Evolutionary conservation across 192 early-diverging fungal genomes (phyloP), one percentile per base, ranked within the genome.

Genomic region (Blastocladiella britannica): DNA sequence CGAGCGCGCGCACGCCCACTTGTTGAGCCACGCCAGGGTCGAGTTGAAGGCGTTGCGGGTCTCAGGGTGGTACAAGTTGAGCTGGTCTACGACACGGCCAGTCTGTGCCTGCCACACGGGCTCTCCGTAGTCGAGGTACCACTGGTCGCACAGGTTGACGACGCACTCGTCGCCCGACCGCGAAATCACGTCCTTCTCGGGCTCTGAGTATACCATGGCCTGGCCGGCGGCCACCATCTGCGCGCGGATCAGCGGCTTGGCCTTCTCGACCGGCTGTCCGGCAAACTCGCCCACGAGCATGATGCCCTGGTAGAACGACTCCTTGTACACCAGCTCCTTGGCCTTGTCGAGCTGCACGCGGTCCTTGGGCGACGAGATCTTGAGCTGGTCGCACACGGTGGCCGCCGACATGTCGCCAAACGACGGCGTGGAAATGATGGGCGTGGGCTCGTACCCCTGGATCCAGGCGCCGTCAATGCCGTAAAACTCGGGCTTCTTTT

Each of bases 91-190:
- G 67, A 83, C 86, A 67, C 88, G 67, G 58, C 85, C 75, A 12
- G 91, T 78, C 60, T 76, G 59, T 7, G 66, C 70, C 60, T 75
- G 81, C 93, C 93, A 97, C 24, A 74, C 59, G 8, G 79, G 67
- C 71, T 96, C 91, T 65, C 92, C 92, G 63, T 96, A 98, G 74
- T 92, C 86, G 70, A 98, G 75, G 72, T 93, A 98, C 95, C 95
- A 98, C 73, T 98, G 95, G 57, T 89, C 87, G 68, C 86, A 83
- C 65, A 93, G 70, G 31, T 89, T 86, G 59, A 95, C 91, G 25
- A 98, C 85, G 70, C 95, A 98, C 67, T 94, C 91, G 60, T 98
- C 95, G 43, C 86, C 95, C 61, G 83, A 86, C 54, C 93, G 85
- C 52, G 83, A 86, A 63, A 95, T 87, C 58, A 98, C 88, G 37